Evolutionary conservation across 768 basidiomycete genomes (phyloP), one percentile per base, ranked within the genome.

Genomic region (Cubamyces sp.): DNA sequence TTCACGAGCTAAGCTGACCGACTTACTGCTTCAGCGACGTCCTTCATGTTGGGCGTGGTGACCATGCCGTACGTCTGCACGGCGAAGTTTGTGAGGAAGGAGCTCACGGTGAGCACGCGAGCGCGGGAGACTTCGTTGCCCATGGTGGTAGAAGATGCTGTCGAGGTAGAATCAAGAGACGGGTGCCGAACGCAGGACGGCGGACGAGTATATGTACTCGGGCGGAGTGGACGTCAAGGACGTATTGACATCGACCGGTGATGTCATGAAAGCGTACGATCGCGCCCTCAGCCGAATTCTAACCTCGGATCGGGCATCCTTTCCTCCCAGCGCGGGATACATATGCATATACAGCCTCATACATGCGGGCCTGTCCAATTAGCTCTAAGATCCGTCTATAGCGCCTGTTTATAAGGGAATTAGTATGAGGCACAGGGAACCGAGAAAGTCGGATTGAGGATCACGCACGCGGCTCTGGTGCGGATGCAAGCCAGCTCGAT

Each of bases 31-130:
- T 74, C 73, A 8, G 73, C 71, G 16, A 75, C 50, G 23, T 74
- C 69, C 53, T 74, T 75, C 71, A 74, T 74, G 47, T 71, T 75
- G 8, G 74, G 74, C 8, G 57, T 71, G 1, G 68, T 60, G 26
- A 71, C 34, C 67, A 72, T 71, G 34, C 73, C 71, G 51, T 74
- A 74, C 14, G 61, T 53, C 52, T 75, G 74, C 18, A 67, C 65
- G 37, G 61, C 66, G 49, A 72, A 70, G 61, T 74, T 74, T 54
- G 70, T 54, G 21, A 66, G 55, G 54, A 73, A 73, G 12, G 73
- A 74, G 45, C 66, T 67, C n/a, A 72, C 26, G 64, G 73, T 66
- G 60, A 71, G 39, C 47, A 56, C 62, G 26, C 71, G 69, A 1
- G 72, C 71, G 37, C 63, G 57, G 15, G 73, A 72, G 52, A 73